A percentile compares a stretch with the other conserved stretches of the same genome.
Evolutionary conservation across 202 grass and related monocot species (phyloP).

Genomic region (Hordeum pubiflorum): DNA sequence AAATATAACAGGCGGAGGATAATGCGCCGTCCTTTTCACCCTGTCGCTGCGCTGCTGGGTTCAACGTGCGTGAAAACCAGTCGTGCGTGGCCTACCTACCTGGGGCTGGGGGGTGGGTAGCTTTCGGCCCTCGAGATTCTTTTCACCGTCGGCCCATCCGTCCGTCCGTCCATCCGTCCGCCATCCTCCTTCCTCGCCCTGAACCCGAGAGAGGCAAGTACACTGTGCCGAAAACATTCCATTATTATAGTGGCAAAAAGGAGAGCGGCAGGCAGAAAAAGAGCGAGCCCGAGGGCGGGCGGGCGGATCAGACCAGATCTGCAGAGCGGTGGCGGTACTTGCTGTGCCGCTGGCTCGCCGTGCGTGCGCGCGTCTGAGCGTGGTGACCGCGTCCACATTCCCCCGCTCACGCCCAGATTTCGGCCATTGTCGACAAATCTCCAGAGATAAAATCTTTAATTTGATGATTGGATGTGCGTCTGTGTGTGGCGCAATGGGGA

Average conservation of each 20-base stretch:
- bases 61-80: slow-evolving; percentile 1
- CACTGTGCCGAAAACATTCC: slow-evolving; percentile 40
- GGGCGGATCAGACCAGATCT: neutral
- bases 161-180: neutral
- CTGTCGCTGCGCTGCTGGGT: neutral
- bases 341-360: neutral
- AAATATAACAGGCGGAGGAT: neutral
- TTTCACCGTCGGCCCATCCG: neutral
- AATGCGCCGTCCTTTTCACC: slow-evolving; percentile 7
- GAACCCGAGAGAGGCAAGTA: slow-evolving; percentile 40
- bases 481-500: no score
- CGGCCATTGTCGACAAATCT: neutral
- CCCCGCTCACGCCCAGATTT: neutral
- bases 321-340: neutral
- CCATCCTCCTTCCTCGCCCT: neutral
- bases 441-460: no score
- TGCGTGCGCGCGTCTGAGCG: slow-evolving; percentile 6
- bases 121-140: neutral
- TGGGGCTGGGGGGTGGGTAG: neutral
- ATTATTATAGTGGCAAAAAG: slow-evolving; percentile 30
- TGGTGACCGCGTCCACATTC: slow-evolving; percentile 4
- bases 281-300: neutral
- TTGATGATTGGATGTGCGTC: no score
- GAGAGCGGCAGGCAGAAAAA: neutral
- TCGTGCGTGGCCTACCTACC: slow-evolving; percentile 4